phyloP scores from a whole-genome alignment of 2,329 filamentous ascomycete species.

The Phyllosticta citrichinensis region DNA sequence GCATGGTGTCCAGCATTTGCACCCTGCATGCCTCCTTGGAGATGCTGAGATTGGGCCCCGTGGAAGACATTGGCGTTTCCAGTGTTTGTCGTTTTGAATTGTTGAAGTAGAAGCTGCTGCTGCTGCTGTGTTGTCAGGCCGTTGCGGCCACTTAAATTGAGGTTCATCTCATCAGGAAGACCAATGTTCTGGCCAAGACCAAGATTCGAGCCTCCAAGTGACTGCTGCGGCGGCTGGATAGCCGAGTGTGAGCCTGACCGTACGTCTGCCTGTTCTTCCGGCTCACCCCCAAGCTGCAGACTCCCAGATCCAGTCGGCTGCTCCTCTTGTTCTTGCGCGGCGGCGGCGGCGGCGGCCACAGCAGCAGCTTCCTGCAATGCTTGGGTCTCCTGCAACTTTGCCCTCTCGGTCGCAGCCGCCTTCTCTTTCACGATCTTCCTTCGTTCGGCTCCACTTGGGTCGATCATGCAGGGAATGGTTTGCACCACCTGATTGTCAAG shows the following conservation, averaged over 20 bases:
- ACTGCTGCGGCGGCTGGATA: slow-evolving; percentile 67
- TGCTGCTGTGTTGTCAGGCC: slow-evolving; percentile 73
- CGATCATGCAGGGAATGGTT: slow-evolving; percentile 68
- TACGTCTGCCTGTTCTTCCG: slow-evolving; percentile 63
- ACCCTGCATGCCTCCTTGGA: slow-evolving; percentile 39
- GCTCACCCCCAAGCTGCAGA: slow-evolving; percentile 82
- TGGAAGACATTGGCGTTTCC: slow-evolving; percentile 40
- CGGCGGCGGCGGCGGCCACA: slow-evolving; percentile 14
- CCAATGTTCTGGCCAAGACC: slow-evolving; percentile 24
- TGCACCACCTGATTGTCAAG: slow-evolving; percentile 35
- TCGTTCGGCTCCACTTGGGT: slow-evolving; percentile 71
- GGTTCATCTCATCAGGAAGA: slow-evolving; percentile 28
- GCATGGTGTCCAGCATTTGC: slow-evolving; percentile 55
- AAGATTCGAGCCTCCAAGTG: slow-evolving; percentile 28
- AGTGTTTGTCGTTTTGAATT: slow-evolving; percentile 46
- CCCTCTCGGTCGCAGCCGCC: slow-evolving; percentile 50
- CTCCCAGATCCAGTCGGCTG: slow-evolving; percentile 71
- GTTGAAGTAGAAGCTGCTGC: slow-evolving; percentile 55
- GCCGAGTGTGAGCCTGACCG: slow-evolving; percentile 53
- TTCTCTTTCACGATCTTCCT: slow-evolving; percentile 61
- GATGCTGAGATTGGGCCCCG: slow-evolving; percentile 32
- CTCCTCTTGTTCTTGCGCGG: slow-evolving; percentile 50
- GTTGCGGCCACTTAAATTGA: slow-evolving; percentile 49
- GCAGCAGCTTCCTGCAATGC: slow-evolving; percentile 33
- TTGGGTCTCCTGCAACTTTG: slow-evolving; percentile 43